phyloP scores from a whole-genome alignment of 2,329 filamentous ascomycete species.

The Clathrospora elynae region DNA sequence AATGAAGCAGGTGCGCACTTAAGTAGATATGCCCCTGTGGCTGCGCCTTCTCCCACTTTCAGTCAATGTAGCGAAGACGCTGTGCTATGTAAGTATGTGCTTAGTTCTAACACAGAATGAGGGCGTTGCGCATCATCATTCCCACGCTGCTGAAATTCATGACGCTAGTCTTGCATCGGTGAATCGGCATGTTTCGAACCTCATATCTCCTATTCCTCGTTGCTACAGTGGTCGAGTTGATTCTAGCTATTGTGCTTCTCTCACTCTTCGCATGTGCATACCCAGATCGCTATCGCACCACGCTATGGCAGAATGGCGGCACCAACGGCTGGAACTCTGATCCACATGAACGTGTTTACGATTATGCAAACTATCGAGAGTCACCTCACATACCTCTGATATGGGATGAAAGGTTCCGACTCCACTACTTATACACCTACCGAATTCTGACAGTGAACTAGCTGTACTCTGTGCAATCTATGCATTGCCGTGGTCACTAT shows the following conservation, averaged over 20 bases:
- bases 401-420: slow-evolving; percentile 24
- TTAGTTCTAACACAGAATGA: no score
- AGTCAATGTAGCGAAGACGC: no score
- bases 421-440: neutral
- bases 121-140: no score
- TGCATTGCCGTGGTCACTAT: slow-evolving; percentile 15
- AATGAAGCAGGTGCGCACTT: no score
- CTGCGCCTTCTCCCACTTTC: no score
- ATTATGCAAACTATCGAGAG: slow-evolving; percentile 25
- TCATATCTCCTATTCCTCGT: neutral
- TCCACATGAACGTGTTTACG: slow-evolving; percentile 22
- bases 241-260: slow-evolving; percentile 13
- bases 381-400: slow-evolving; percentile 19
- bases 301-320: slow-evolving; percentile 19
- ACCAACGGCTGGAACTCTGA: slow-evolving; percentile 27
- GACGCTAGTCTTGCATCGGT: no score
- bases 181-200: slow-evolving; percentile 6
- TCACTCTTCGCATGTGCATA: slow-evolving; percentile 17
- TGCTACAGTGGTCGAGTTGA: slow-evolving; percentile 12
- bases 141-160: no score
- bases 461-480: slow-evolving; percentile 18
- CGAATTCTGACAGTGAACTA: neutral
- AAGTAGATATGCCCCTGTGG: no score
- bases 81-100: no score
- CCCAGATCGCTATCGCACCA: slow-evolving; percentile 12